These are phyloP conservation scores for Chrysanthemum seticuspe DNA, from an alignment of 129 eudicot species.

Conservation along the genomic window DNA sequence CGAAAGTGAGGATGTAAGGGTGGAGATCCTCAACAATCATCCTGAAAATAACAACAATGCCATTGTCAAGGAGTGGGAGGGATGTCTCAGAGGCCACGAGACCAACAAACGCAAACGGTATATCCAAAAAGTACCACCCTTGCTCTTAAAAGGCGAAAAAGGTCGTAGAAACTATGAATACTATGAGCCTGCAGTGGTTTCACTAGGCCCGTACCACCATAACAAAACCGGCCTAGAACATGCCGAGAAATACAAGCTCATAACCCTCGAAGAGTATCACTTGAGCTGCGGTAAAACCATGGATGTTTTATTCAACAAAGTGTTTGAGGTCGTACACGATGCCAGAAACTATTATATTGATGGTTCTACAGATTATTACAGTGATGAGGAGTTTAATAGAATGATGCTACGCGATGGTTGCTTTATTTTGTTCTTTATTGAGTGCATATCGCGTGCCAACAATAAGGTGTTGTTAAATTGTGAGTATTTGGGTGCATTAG, in stretches of 20 bases:
- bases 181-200: slow-evolving; percentile 34
- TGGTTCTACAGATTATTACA: slow-evolving; percentile 24
- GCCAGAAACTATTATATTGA: slow-evolving; percentile 29
- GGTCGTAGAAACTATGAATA: slow-evolving; percentile 11
- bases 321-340: slow-evolving; percentile 24
- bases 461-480: slow-evolving; percentile 16
- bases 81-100: slow-evolving; percentile 21
- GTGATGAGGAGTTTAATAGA: slow-evolving; percentile 26
- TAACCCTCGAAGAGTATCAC: slow-evolving; percentile 23
- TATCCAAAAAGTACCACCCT: slow-evolving; percentile 31
- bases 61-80: slow-evolving; percentile 21
- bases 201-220: slow-evolving; percentile 44
- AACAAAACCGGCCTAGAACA: neutral
- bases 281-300: neutral
- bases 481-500: slow-evolving; percentile 38
- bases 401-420: slow-evolving; percentile 44
- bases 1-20: slow-evolving; percentile 18
- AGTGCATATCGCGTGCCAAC: slow-evolving; percentile 11
- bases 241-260: slow-evolving; percentile 30
- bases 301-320: slow-evolving; percentile 13
- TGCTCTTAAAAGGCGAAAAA: slow-evolving; percentile 27
- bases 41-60: neutral
- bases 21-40: slow-evolving; percentile 12
- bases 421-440: slow-evolving; percentile 35
- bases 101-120: slow-evolving; percentile 21